Evolutionary conservation across 129 eudicot species (phyloP).

Genomic region (Escallonia herrerae): DNA sequence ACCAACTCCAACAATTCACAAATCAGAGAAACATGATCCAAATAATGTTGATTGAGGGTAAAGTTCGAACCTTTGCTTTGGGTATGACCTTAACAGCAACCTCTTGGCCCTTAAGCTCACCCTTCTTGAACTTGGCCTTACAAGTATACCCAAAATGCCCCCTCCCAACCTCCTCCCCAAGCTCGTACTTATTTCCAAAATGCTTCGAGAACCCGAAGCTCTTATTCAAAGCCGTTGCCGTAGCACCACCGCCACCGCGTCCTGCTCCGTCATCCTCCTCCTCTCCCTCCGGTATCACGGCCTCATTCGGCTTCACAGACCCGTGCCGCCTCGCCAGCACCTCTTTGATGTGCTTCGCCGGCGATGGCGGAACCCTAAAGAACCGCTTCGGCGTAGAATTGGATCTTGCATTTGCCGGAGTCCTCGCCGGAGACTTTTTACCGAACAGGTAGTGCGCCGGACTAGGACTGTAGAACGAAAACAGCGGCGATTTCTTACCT

Average conservation of each 20-base stretch:
- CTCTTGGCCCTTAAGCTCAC: constrained; percentile 71
- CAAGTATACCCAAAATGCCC: constrained; percentile 97
- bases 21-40: background rate
- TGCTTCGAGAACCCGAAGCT: constrained; percentile 78
- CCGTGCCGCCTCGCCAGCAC: constrained; percentile 66
- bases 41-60: background rate
- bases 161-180: constrained; percentile 86
- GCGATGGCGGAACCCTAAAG: constrained; percentile 80
- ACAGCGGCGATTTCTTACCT: constrained; percentile 64
- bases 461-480: constrained; percentile 75
- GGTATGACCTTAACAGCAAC: constrained; percentile 96
- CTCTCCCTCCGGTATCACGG: constrained; percentile 50
- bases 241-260: too few relatives aligned
- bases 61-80: constrained; percentile 59
- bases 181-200: constrained; percentile 55
- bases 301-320: constrained; percentile 67
- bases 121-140: constrained; percentile 68
- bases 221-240: constrained; percentile 40
- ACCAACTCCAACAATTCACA: background rate
- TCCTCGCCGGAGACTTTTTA: constrained; percentile 61
- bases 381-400: constrained; percentile 64
- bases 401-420: constrained; percentile 51
- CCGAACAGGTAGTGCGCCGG: constrained; percentile 75
- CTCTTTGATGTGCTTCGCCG: constrained; percentile 84
- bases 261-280: constrained; percentile 36